Base-by-base conservation (phyloP, 352 stramenopile genomes). In the Pythium rhizo-oryzae region DNA sequence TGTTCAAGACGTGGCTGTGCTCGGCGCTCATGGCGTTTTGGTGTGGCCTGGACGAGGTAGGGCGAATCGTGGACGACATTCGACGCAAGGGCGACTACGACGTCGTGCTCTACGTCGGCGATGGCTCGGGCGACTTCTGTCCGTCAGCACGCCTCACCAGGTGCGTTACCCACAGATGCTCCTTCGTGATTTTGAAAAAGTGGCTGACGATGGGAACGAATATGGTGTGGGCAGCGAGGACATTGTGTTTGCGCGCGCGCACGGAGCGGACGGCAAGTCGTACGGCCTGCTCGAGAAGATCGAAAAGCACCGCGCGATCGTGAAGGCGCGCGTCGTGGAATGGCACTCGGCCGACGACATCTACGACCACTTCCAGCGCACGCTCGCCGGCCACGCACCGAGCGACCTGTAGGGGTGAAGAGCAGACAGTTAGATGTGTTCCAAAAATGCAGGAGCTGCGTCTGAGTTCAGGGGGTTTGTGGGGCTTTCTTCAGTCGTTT, bases 281-380 rank as follows among this genome's bases (percentile, higher is more conserved):
- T 85, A 83, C 25, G 79, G 51, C 1, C 41, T 87, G 15, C 69
- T 82, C 16, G 44, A 62, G 35, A 65, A 61, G 52, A 84, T 87
- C 37, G 66, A 84, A n/a, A 53, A 63, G 25, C 67, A 79, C n/a
- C 65, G 61, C 44, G 53, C 69, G 19, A 62, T 65, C 6, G 62
- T 87, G 11, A 43, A 67, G 24, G 83, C 79, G 4, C 62, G 62
- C 0, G 76, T 91, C 1, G 67, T 82, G n/a, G 47, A 69, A 37
- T 91, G 82, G 82, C 74, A 61, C 47, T 85, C 79, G n/a, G 80
- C 76, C 23, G 63, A 78, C n/a, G 79, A 91, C 49, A 85, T 89
- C 43, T 82, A 78, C 56, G 44, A 56, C 8, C 44, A 65, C 2
- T 65, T 65, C 25, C 13, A 51, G 56, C 23, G 21, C 25, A 49